A percentile compares a stretch with the other conserved stretches of the same genome.
Conservation (phyloP, 257 asterid genomes). For the Euphrasia confusa region DNA sequence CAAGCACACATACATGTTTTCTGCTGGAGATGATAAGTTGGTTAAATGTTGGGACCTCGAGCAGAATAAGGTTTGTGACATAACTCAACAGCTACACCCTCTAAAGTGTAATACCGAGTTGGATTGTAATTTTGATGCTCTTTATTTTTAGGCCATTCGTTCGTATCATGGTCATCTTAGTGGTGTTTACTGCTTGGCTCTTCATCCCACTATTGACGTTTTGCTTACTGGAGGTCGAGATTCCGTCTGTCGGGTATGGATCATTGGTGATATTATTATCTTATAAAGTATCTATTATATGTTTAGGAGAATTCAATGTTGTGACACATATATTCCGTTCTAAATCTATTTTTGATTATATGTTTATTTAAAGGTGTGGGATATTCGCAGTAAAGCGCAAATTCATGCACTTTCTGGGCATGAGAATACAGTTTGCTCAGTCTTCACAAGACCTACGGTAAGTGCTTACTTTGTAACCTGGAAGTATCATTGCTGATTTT, state of each 20-base stretch:
- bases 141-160: constrained; percentile 65
- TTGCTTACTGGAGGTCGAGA: constrained; percentile 96
- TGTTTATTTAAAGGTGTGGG: constrained; percentile 67
- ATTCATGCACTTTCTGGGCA: constrained; percentile 87
- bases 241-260: constrained; percentile 78
- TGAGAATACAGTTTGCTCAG: constrained; percentile 96
- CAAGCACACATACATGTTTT: constrained; percentile 93
- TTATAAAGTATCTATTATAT: not conserved
- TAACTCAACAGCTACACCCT: constrained; percentile 13
- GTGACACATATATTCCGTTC: not conserved
- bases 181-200: constrained; percentile 92
- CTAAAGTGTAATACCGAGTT: constrained; percentile 13
- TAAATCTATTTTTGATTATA: constrained; percentile 16
- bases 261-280: constrained; percentile 2
- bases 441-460: constrained; percentile 78
- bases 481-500: not conserved
- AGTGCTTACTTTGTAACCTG: constrained; percentile 28
- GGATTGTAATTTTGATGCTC: constrained; percentile 9
- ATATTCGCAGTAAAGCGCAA: constrained; percentile 93
- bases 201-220: constrained; percentile 93
- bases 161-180: constrained; percentile 98
- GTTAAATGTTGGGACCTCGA: constrained; percentile 99
- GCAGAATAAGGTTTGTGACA: constrained; percentile 79
- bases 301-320: constrained; percentile 7
- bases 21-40: constrained; percentile 96